phyloP scores from a whole-genome alignment of 176 grass and related monocot species.

The Triticum monococcum region DNA sequence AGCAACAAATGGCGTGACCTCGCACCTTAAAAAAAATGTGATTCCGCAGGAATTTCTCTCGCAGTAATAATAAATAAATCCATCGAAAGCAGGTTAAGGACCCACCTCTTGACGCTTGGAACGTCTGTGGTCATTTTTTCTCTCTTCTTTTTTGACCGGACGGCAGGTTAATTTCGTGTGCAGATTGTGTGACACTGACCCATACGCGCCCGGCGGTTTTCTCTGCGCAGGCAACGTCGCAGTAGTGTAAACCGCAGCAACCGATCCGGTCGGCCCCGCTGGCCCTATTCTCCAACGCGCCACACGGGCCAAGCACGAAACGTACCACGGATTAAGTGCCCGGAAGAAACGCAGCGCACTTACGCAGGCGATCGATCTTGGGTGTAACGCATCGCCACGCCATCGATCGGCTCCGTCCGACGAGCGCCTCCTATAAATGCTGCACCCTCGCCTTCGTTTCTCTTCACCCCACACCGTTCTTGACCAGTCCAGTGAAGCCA shows the following conservation, averaged over 20 bases:
- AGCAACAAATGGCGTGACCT: not conserved
- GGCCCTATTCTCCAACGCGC: not conserved
- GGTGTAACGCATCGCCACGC: not conserved
- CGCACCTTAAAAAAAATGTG: not conserved
- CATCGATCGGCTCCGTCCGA: not conserved
- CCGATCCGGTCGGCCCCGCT: not conserved
- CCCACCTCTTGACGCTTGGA: no score
- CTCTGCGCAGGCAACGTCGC: not conserved
- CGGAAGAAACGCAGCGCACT: not conserved
- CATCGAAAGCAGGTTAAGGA: not conserved
- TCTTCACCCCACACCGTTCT: not conserved
- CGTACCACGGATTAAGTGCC: not conserved
- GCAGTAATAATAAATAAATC: not conserved
- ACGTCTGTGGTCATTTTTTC: no score
- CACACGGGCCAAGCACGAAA: not conserved
- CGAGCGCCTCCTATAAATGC: conserved; percentile 28
- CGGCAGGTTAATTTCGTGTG: no score
- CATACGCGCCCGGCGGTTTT: not conserved
- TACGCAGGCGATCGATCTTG: not conserved
- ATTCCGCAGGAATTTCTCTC: not conserved
- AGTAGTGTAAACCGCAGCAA: not conserved
- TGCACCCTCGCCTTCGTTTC: not conserved
- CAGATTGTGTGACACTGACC: no score
- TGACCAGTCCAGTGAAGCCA: not conserved
- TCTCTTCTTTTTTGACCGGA: no score